These are phyloP conservation scores for Kluyveromyces starmeri DNA, from an alignment of 805 yeast species.

Conservation along the genomic window DNA sequence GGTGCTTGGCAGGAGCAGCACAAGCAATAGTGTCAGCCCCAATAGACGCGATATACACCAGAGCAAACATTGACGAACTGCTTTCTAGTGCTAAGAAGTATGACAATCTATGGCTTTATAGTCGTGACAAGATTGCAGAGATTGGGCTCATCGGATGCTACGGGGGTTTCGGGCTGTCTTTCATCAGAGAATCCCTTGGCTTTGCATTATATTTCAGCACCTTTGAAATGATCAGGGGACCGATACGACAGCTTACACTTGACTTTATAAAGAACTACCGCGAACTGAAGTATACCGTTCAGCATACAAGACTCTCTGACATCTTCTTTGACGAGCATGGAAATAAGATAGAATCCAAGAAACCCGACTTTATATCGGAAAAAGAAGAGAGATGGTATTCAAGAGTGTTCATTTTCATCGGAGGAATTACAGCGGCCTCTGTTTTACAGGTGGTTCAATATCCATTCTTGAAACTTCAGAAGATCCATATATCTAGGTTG, in stretches of 20 bases:
- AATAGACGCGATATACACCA: slow-evolving; percentile 77
- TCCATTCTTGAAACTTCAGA: slow-evolving; percentile 74
- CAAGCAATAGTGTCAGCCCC: slow-evolving; percentile 94
- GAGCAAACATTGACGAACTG: slow-evolving; percentile 70
- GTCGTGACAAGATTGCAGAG: slow-evolving; percentile 54
- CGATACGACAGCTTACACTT: slow-evolving; percentile 43
- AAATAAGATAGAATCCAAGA: slow-evolving; percentile 3
- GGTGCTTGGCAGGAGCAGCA: slow-evolving; percentile 75
- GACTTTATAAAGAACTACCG: slow-evolving; percentile 37
- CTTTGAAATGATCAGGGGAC: slow-evolving; percentile 71
- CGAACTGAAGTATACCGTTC: slow-evolving; percentile 30
- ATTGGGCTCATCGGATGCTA: slow-evolving; percentile 79
- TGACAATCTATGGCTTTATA: slow-evolving; percentile 71
- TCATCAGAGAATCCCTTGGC: slow-evolving; percentile 70
- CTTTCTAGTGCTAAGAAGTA: slow-evolving; percentile 47
- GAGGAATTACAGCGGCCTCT: slow-evolving; percentile 83
- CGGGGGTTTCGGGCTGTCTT: slow-evolving; percentile 77
- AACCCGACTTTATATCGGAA: slow-evolving; percentile 10
- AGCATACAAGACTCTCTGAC: slow-evolving; percentile 15
- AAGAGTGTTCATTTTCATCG: slow-evolving; percentile 44
- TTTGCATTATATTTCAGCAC: slow-evolving; percentile 79
- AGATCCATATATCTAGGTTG: slow-evolving; percentile 65
- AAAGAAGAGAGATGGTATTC: slow-evolving; percentile 22
- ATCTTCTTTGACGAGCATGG: slow-evolving; percentile 14
- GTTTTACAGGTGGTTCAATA: slow-evolving; percentile 71